These are phyloP conservation scores for Amoebophrya sp. DNA, from an alignment of 169 alveolate genomes.

Conservation along the genomic window DNA sequence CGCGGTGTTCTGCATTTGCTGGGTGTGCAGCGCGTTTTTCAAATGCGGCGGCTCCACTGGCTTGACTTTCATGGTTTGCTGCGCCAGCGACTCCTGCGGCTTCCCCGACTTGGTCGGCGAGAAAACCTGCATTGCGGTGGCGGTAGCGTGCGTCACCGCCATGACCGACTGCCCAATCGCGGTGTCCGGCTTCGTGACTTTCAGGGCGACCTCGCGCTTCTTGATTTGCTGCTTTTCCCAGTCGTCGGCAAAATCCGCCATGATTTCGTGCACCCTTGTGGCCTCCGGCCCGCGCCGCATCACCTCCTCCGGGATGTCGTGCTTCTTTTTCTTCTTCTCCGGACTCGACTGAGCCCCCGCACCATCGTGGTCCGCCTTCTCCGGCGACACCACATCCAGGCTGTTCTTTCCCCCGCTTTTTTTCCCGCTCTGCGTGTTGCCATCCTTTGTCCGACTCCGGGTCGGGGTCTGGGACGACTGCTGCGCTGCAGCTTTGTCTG, in stretches of 20 bases:
- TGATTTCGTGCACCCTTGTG: background rate
- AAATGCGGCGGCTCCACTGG: background rate
- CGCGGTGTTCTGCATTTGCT: background rate
- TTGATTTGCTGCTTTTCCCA: background rate
- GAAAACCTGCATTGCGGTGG: background rate
- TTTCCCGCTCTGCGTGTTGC: background rate
- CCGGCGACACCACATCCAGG: background rate
- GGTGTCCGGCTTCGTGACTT: background rate
- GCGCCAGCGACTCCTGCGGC: too few species aligned
- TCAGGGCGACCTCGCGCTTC: background rate
- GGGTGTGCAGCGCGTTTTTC: background rate
- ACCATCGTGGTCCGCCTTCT: background rate
- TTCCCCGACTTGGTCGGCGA: background rate
- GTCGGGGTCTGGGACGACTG: too few species aligned
- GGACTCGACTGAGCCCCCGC: background rate
- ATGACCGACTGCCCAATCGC: background rate
- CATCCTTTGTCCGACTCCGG: too few species aligned
- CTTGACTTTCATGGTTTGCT: too few species aligned
- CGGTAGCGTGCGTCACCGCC: background rate
- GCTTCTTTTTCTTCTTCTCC: background rate
- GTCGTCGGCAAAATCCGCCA: background rate
- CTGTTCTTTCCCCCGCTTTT: background rate
- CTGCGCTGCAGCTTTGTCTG: too few species aligned
- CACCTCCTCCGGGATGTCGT: background rate
- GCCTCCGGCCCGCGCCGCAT: background rate